Evolutionary conservation across 2,329 filamentous ascomycete species (phyloP).

Genomic region (Fusarium protoensiforme): DNA sequence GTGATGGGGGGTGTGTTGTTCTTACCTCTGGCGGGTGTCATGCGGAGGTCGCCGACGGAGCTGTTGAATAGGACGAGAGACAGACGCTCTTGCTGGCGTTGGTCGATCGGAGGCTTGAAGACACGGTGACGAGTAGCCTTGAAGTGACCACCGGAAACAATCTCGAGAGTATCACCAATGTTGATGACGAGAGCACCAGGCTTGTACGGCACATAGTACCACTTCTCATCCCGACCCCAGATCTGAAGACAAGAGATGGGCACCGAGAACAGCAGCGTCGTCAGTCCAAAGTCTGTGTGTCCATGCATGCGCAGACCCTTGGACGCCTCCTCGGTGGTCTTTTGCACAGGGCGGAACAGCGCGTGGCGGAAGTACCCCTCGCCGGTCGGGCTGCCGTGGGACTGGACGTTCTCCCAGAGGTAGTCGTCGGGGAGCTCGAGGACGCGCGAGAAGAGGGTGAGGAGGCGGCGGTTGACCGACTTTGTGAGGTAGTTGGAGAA

Average conservation of each 20-base stretch:
- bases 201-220: slow-evolving; percentile 36
- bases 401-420: slow-evolving; percentile 36
- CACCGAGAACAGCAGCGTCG: slow-evolving; percentile 27
- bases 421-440: slow-evolving; percentile 36
- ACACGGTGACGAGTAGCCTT: slow-evolving; percentile 36
- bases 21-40: slow-evolving; percentile 50
- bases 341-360: slow-evolving; percentile 30
- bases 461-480: slow-evolving; percentile 34
- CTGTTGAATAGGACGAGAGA: slow-evolving; percentile 59
- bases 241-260: slow-evolving; percentile 36
- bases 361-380: slow-evolving; percentile 37
- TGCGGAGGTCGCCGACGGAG: slow-evolving; percentile 55
- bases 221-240: slow-evolving; percentile 34
- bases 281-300: slow-evolving; percentile 33
- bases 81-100: slow-evolving; percentile 50
- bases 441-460: slow-evolving; percentile 34
- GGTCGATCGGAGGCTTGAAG: slow-evolving; percentile 29
- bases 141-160: slow-evolving; percentile 34
- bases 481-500: slow-evolving; percentile 32
- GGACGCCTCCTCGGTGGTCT: slow-evolving; percentile 28
- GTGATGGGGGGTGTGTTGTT: background rate
- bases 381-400: slow-evolving; percentile 33
- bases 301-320: slow-evolving; percentile 36
- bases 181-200: slow-evolving; percentile 36
- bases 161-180: slow-evolving; percentile 34